Evolutionary conservation across 208 protist species (phyloP).

Genomic region (Borovskyia barvae): DNA sequence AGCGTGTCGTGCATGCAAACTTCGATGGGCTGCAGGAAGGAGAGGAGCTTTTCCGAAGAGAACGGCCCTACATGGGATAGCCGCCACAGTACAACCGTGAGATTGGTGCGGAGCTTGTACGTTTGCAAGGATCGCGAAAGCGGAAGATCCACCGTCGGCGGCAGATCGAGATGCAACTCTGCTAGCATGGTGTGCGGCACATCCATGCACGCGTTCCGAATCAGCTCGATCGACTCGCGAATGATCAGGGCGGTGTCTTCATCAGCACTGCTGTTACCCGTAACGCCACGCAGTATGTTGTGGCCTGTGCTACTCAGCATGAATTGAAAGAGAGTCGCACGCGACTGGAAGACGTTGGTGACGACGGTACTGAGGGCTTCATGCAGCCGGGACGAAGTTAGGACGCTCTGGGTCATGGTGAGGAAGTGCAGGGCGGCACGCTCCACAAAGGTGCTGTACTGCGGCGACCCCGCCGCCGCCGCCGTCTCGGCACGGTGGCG

Average conservation of each 20-base stretch:
- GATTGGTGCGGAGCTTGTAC: conserved; percentile 80
- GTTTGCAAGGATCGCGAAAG: conserved; percentile 62
- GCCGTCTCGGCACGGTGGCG: conserved; percentile 14
- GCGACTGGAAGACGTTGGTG: conserved; percentile 66
- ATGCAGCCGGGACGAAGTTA: conserved; percentile 49
- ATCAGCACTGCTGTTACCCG: conserved; percentile 33
- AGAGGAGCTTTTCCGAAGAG: conserved; percentile 31
- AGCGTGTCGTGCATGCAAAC: conserved; percentile 68
- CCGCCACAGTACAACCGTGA: conserved; percentile 72
- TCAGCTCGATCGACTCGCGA: conserved; percentile 64
- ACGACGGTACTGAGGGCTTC: conserved; percentile 48
- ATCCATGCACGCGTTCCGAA: conserved; percentile 69
- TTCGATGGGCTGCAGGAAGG: conserved; percentile 65
- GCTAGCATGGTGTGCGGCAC: conserved; percentile 42
- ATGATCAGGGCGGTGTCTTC: conserved; percentile 70
- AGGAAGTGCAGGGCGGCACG: conserved; percentile 70
- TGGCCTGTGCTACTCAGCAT: conserved; percentile 73
- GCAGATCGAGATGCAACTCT: conserved; percentile 68
- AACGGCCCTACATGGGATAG: conserved; percentile 32
- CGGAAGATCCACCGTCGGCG: conserved; percentile 73
- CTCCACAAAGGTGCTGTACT: conserved; percentile 64
- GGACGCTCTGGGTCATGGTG: conserved; percentile 52
- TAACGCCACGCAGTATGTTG: conserved; percentile 66
- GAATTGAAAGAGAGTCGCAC: conserved; percentile 77
- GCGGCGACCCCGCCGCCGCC: conserved; percentile 6